Conservation (phyloP, 768 basidiomycete species). For the Saitozyma sp. region DNA sequence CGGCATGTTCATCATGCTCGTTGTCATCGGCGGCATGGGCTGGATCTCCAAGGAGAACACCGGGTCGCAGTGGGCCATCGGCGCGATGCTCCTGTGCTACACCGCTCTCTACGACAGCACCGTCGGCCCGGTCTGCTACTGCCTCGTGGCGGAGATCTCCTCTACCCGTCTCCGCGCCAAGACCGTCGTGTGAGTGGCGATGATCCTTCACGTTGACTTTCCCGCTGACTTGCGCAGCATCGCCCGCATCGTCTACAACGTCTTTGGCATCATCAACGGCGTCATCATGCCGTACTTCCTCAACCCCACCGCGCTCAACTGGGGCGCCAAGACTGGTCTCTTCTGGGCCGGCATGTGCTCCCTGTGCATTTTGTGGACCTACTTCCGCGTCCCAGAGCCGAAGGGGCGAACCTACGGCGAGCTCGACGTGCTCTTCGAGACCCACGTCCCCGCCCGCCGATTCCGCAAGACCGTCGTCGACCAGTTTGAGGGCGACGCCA, state of each 20-base stretch:
- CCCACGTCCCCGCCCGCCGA: no score
- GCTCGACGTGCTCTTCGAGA: conserved; percentile 44
- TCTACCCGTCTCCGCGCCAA: conserved; percentile 52
- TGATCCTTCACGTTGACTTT: conserved; percentile 33
- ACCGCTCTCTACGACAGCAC: conserved; percentile 49
- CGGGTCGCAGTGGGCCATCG: conserved; percentile 44
- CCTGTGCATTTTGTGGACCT: conserved; percentile 26
- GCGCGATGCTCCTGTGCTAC: conserved; percentile 49
- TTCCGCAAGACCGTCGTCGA: no score
- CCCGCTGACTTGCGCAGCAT: conserved; percentile 5
- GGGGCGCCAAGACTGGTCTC: conserved; percentile 42
- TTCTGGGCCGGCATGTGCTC: conserved; percentile 36
- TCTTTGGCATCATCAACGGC: conserved; percentile 23
- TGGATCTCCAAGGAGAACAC: conserved; percentile 22
- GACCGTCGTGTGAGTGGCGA: conserved; percentile 37
- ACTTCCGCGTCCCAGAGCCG: conserved; percentile 32
- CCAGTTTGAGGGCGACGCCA: no score
- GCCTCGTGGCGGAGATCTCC: conserved; percentile 47
- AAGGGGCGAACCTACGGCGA: conserved; percentile 16
- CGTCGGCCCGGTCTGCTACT: conserved; percentile 49
- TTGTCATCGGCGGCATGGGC: conserved; percentile 51
- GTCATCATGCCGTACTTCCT: conserved; percentile 34
- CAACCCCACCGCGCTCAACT: conserved; percentile 25
- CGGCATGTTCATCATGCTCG: conserved; percentile 39
- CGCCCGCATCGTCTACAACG: conserved; percentile 30